A percentile compares a stretch with the other conserved stretches of the same genome.
Conservation (phyloP, 306 rosid genomes). For the Chamaecrista fasciculata region DNA sequence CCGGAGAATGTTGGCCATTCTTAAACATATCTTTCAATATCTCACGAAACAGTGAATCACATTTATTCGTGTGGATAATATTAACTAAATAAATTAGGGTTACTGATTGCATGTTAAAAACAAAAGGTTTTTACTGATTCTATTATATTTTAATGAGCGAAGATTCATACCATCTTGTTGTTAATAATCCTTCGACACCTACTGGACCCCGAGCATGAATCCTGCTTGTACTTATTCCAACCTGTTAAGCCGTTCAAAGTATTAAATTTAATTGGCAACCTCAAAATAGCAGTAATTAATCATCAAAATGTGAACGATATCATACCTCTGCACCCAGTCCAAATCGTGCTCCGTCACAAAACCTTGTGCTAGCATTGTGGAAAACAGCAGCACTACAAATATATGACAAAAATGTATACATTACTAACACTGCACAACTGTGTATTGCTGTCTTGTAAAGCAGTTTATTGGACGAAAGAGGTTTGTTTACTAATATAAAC, state of each 20-base stretch:
- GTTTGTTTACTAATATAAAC: background rate
- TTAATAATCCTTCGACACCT: slow-evolving; percentile 95
- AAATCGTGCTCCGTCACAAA: slow-evolving; percentile 93
- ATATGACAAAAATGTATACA: slow-evolving; percentile 12
- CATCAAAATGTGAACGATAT: background rate
- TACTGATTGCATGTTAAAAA: background rate
- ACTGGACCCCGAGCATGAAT: slow-evolving; percentile 99
- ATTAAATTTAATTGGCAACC: slow-evolving; percentile 15
- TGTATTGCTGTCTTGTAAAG: background rate
- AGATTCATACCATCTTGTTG: slow-evolving; percentile 79
- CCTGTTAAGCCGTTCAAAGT: slow-evolving; percentile 45
- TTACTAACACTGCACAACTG: background rate
- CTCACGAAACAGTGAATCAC: background rate
- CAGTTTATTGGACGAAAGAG: background rate
- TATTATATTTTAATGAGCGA: slow-evolving; percentile 8
- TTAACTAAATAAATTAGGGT: background rate
- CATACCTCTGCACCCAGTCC: slow-evolving; percentile 98
- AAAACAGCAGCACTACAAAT: slow-evolving; percentile 92
- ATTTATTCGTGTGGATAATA: slow-evolving; percentile 5
- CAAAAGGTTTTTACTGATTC: slow-evolving; percentile 3
- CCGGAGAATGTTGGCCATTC: background rate
- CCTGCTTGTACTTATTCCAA: slow-evolving; percentile 95
- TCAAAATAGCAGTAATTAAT: background rate
- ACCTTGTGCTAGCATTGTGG: slow-evolving; percentile 96
- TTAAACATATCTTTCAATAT: background rate